Evolutionary conservation across 2,329 filamentous ascomycete species (phyloP), one percentile per base, ranked within the genome.

Genomic region (Neoarthrinium moseri): DNA sequence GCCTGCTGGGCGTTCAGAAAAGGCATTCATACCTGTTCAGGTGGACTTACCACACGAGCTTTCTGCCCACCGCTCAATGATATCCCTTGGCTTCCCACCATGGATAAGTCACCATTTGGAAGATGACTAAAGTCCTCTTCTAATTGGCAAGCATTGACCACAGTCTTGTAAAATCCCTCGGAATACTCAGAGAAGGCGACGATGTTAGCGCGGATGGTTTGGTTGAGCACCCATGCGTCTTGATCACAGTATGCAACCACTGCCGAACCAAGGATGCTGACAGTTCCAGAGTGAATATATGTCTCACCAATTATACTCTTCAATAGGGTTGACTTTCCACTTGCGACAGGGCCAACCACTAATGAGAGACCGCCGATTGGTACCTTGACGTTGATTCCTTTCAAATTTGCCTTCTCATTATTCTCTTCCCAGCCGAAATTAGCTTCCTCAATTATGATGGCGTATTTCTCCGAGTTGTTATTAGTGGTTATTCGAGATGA

Each of bases 11-110:
- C n/a, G n/a, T n/a, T n/a, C n/a, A n/a, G n/a, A n/a, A n/a, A n/a
- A n/a, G n/a, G n/a, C n/a, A 35, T 11, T 35, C 10, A 11, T 7
- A 11, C 32, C 7, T 35, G 7, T 11, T 8, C 10, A 17, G 10
- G 10, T 35, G 12, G 7, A 44, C 41, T 44, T 15, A 44, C 55
- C 2, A 74, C 56, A 11, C 70, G 64, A 42, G 72, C 68, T 50
- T 67, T 70, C 49, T 77, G 74, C 0, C 73, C 74, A 6, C 74
- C 74, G 4, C 70, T 74, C 1, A 77, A 59, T 5, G 64, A 67
- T 40, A 73, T 62, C 0, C 74, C 73, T 30, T 71, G 70, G 39
- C 67, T 73, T 2, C 74, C 73, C 24, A 75, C 60, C 1, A 62
- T 54, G 0, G 70, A 74, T 6, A 56, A 49, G 27, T 75, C 69